Evolutionary conservation across 129 eudicot genomes (phyloP).

Genomic region (Centella asiatica): DNA sequence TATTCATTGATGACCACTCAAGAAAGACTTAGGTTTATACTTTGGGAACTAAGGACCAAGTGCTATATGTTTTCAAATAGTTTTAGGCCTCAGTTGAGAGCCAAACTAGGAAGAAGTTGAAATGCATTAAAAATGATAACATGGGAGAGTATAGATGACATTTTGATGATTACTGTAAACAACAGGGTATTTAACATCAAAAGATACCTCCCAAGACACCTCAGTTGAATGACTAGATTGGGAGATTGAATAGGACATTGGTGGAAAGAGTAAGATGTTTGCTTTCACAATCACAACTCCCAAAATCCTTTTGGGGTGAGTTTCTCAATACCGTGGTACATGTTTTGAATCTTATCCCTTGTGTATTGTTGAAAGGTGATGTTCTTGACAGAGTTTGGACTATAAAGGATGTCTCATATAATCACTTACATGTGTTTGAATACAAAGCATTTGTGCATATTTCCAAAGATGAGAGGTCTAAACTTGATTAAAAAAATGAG

Average conservation of each 20-base stretch:
- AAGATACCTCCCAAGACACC: not conserved
- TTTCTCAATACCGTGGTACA: not conserved
- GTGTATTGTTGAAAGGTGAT: not conserved
- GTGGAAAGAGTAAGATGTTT: not conserved
- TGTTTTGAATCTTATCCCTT: not conserved
- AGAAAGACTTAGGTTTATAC: slow-evolving; percentile 1
- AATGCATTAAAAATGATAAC: not conserved
- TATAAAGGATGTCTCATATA: not conserved
- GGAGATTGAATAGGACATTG: slow-evolving; percentile 10
- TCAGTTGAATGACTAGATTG: not conserved
- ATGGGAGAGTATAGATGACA: not conserved
- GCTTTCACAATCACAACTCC: not conserved
- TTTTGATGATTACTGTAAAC: not conserved
- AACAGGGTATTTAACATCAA: not conserved
- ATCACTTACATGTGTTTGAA: slow-evolving; percentile 2
- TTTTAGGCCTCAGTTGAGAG: not conserved
- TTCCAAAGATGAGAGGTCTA: not conserved
- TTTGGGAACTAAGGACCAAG: not conserved
- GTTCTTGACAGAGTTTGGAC: slow-evolving; percentile 3
- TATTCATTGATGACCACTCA: slow-evolving; percentile 2
- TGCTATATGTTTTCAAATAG: slow-evolving; percentile 2
- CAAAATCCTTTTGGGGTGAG: slow-evolving; percentile 7
- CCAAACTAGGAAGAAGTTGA: not conserved
- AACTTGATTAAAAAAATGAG: not conserved
- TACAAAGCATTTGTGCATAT: slow-evolving; percentile 11